These are phyloP conservation scores for Mortierella sp. DNA, from an alignment of 371 early-diverging fungal species.

Conservation along the genomic window DNA sequence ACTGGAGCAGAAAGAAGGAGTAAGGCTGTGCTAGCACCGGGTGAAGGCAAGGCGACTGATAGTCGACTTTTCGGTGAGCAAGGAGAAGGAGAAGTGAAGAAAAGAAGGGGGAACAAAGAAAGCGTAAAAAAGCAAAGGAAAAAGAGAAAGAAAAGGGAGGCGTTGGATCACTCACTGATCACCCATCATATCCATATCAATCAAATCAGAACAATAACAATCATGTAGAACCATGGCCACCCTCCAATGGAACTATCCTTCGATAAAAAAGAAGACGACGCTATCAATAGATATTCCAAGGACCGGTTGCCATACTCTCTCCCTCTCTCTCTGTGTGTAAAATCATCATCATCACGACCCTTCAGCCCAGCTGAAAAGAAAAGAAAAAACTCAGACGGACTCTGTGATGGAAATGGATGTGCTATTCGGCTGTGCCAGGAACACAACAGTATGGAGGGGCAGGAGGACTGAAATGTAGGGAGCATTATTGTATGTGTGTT, in stretches of 20 bases:
- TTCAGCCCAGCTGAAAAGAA: background rate
- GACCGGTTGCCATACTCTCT: too few relatives aligned
- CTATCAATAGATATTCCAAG: too few relatives aligned
- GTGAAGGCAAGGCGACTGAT: background rate
- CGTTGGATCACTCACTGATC: too few relatives aligned
- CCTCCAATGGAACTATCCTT: too few relatives aligned
- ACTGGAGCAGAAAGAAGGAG: background rate
- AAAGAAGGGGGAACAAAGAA: background rate
- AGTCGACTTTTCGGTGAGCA: background rate
- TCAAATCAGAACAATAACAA: too few relatives aligned
- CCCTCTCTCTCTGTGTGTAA: too few relatives aligned
- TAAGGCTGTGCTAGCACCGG: background rate
- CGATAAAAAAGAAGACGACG: too few relatives aligned
- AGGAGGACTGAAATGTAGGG: background rate
- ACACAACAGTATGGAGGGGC: background rate
- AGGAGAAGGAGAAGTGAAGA: background rate
- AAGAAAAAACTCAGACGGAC: background rate
- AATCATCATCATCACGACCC: background rate
- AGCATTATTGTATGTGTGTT: too few relatives aligned
- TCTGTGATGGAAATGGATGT: background rate
- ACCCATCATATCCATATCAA: too few relatives aligned
- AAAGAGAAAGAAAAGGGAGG: background rate
- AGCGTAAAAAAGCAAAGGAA: background rate
- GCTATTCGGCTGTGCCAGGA: slow-evolving; percentile 19
- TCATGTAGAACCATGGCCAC: too few relatives aligned